Base-by-base conservation (phyloP, 202 grass and related monocot species). In the Setaria italica region DNA sequence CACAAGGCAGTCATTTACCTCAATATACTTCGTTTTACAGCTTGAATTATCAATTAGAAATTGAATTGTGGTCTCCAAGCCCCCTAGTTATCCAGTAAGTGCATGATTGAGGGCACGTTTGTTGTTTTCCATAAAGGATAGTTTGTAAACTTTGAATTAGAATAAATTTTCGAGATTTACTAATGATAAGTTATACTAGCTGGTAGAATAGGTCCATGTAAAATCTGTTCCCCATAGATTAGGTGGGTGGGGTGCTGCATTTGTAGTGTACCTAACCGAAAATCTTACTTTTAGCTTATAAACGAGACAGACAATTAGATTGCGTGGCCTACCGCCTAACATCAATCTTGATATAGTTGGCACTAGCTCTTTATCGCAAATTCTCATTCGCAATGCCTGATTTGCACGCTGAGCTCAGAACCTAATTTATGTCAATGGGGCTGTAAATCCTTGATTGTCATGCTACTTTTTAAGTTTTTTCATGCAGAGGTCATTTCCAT, bases 81-180 rank as follows among this genome's bases (percentile, higher is more conserved):
- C 55, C 3, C 2, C 21, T 64, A 19, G 19, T 33, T 85, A 77
- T 81, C 48, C 35, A 32, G 10, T 76, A 60, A 45, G 21, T 46
- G 29, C 29, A 30, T 3, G n/a, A 65, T 41, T 50, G 32, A 75
- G 43, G 15, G 12, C 29, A 21, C 13, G 1, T 54, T 80, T 80
- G 51, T 67, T 77, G 33, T 64, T 89, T 70, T 50, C 20, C 70
- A 29, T 68, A 25, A 59, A 84, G 4, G 14, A 20, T 48, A 47
- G 19, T 80, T 11, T 80, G 33, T 25, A 42, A 16, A 20, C 82
- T 68, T 53, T 54, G 19, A 54, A 15, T 68, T 42, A 68, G 62
- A 39, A 7, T 66, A 53, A 13, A 21, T 41, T 71, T 71, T 62
- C 8, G 0, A 69, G 42, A 34, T 42, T 42, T 13, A 71, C 16